Percentiles rank a stretch among this genome's conserved stretches.
Evolutionary conservation across 306 rosid species (phyloP).

Genomic region (Vicia sativa): DNA sequence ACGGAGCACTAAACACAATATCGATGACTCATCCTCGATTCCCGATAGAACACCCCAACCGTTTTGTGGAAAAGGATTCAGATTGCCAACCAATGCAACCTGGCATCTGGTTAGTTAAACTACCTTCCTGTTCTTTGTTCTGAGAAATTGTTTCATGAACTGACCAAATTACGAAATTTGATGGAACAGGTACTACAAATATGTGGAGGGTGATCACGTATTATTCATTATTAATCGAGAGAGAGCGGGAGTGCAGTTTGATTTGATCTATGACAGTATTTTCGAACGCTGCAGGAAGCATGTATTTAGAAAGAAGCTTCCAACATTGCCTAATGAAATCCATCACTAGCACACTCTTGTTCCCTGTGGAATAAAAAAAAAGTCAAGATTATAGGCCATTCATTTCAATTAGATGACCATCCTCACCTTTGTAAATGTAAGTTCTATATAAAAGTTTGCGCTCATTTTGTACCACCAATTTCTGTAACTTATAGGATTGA

Average conservation of each 20-base stretch:
- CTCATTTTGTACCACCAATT: slow-evolving; percentile 8
- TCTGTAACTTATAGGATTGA: slow-evolving; percentile 40
- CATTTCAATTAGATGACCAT: slow-evolving; percentile 17
- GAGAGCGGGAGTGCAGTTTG: slow-evolving; percentile 97
- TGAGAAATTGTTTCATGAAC: slow-evolving; percentile 13
- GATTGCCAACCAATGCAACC: slow-evolving; percentile 81
- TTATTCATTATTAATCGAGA: slow-evolving; percentile 79
- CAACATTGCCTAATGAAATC: slow-evolving; percentile 70
- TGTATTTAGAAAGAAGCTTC: slow-evolving; percentile 70
- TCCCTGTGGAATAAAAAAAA: slow-evolving; percentile 22
- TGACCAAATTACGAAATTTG: slow-evolving; percentile 26
- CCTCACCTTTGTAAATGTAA: slow-evolving; percentile 45
- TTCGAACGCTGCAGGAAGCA: slow-evolving; percentile 96
- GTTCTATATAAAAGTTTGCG: not conserved
- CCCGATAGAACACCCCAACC: slow-evolving; percentile 82
- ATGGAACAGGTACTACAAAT: slow-evolving; percentile 82
- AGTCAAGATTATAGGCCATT: slow-evolving; percentile 32
- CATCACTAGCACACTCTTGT: slow-evolving; percentile 47
- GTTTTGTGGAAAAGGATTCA: slow-evolving; percentile 68
- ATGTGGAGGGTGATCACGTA: slow-evolving; percentile 90
- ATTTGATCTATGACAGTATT: slow-evolving; percentile 81
- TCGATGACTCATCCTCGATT: slow-evolving; percentile 93
- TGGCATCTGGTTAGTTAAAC: slow-evolving; percentile 64
- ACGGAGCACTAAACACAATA: slow-evolving; percentile 93
- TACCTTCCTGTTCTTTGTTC: not conserved